Evolutionary conservation across 352 stramenopile species (phyloP), one percentile per base, ranked within the genome.

Genomic region (Pythium pyrilobum): DNA sequence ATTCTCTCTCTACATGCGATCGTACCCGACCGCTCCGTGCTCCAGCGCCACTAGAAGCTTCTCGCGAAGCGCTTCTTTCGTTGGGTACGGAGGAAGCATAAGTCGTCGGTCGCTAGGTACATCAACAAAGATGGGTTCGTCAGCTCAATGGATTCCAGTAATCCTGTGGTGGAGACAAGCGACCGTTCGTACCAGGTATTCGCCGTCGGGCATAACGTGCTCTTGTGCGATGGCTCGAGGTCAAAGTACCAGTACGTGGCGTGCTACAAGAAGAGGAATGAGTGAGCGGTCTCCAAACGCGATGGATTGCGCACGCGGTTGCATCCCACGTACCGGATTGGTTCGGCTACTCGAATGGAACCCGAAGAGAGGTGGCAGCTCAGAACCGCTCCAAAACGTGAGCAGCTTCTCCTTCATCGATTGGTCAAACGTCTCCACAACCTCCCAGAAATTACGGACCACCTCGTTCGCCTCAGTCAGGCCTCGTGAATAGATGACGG

Each of bases 311-410:
- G 13, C 0, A 31, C 13, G 27, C n/a, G 24, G 27, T 48, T 42
- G 21, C 0, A 46, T 11, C 50, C 12, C 10, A 45, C 76, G 36
- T 66, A 87, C 79, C 66, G 76, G 76, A 55, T 83, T 74, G 16
- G 67, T 75, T 20, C 72, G 74, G 50, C 75, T 68, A 16, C 59
- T 77, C 1, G 69, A 71, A 29, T 81, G 73, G 45, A 89, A 92
- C 12, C 81, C 81, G 54, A 92, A 92, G 7, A 89, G 65, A 3
- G 81, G 81, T 31, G 81, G 78, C 46, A 75, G 49, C 0, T 77
- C 62, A 7, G 78, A 89, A 2, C 81, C 81, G 10, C 74, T 88
- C 81, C 81, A 92, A 49, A 92, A 92, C 0, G 72, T 81, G n/a
- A 92, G 57, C 8, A 92, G 53, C 41, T 85, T 78, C 20, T 72